Base-by-base conservation (phyloP, 441 rosid genomes). In the Euphorbia schlechtendalii region DNA sequence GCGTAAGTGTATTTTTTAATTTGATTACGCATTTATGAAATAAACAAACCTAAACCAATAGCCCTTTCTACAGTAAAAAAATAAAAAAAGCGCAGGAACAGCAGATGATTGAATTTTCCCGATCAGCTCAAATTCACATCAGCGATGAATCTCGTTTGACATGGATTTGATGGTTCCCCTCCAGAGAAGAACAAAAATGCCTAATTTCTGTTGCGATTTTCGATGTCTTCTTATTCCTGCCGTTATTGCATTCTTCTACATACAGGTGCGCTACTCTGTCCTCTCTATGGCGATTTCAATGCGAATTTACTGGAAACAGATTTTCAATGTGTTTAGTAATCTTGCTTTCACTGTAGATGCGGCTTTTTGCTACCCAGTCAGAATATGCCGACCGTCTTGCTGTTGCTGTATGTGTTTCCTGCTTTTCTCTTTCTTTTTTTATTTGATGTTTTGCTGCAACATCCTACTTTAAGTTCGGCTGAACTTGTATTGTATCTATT, bases 351-450 rank as follows among this genome's bases (percentile, higher is more conserved):
- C 56, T 61, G 57, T 56, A 94, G 99, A 78, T 90, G 86, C 84
- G 88, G 67, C 93, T 94, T 69, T 94, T 90, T 66, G 71, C 86
- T 12, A 85, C 96, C 22, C 97, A 94, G 71, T 84, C 97, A 0
- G 76, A 88, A 72, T 90, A 85, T 48, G 86, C 96, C 1, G 96
- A 88, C 82, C 93, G 93, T 62, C 82, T 94, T 32, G 84, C 89
- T 45, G 66, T 84, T 51, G 96, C 95, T 58, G 98, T 90, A 70
- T 38, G 89, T 75, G 20, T 40, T 51, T 6, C 21, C 20, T 14
- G 20, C 4, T n/a, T n/a, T 48, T 49, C 12, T 25, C 15, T 30
- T 30, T 55, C 15, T 32, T 69, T 46, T 34, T 0, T 54, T 0
- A 1, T 3, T 62, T 58, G 3, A 11, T 61, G 27, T 17, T 53